Evolutionary conservation across 2,329 filamentous ascomycete species (phyloP).

Genomic region (Paecilomyces niveus): DNA sequence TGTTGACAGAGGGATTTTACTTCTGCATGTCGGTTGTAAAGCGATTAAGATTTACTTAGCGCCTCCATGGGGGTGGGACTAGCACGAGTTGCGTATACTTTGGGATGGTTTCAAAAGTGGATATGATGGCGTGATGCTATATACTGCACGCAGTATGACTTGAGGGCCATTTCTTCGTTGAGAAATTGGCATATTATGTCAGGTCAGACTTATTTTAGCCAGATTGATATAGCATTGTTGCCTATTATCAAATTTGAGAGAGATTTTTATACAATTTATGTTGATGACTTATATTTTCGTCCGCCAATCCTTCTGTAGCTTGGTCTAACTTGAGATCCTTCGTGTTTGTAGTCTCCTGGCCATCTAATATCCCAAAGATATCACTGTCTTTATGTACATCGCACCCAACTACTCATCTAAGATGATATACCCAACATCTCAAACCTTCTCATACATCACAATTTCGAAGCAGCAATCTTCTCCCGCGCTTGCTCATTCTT

Average conservation of each 20-base stretch:
- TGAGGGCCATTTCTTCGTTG: too few species aligned
- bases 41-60: neutral
- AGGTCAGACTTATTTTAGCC: too few species aligned
- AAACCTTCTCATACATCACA: neutral
- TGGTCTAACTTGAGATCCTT: too few species aligned
- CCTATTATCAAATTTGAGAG: too few species aligned
- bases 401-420: neutral
- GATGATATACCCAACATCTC: neutral
- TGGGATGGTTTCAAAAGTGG: neutral
- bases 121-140: neutral
- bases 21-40: neutral
- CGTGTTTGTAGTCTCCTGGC: too few species aligned
- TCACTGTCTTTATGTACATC: neutral
- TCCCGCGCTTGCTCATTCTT: slow-evolving; percentile 33
- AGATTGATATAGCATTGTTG: too few species aligned
- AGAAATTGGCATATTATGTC: too few species aligned
- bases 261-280: too few species aligned
- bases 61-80: neutral
- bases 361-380: neutral
- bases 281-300: too few species aligned
- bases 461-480: neutral
- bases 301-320: too few species aligned
- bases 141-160: neutral
- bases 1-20: neutral
- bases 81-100: neutral